These are phyloP conservation scores for Serendipita vermifera DNA, from an alignment of 768 basidiomycete genomes.

Conservation along the genomic window DNA sequence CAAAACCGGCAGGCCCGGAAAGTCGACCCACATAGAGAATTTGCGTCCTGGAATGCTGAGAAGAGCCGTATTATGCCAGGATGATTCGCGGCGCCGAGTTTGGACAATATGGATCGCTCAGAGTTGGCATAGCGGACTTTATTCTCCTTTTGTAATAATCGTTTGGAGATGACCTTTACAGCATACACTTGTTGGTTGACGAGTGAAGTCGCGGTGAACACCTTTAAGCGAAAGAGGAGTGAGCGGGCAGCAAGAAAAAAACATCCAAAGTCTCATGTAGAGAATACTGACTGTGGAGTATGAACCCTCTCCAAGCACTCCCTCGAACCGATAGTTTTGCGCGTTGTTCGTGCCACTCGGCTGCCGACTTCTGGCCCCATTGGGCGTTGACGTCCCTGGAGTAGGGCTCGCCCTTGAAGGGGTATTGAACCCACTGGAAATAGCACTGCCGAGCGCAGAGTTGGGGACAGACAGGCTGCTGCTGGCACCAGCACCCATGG, in stretches of 20 bases:
- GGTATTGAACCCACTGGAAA: neutral
- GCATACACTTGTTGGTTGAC: slow-evolving; percentile 54
- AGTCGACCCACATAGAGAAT: slow-evolving; percentile 58
- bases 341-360: neutral
- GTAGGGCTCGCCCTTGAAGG: neutral
- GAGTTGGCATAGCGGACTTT: slow-evolving; percentile 64
- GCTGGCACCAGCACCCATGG: neutral
- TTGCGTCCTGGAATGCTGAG: slow-evolving; percentile 76
- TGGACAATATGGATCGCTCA: slow-evolving; percentile 66
- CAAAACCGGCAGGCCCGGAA: neutral
- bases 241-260: slow-evolving; percentile 10
- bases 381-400: slow-evolving; percentile 2
- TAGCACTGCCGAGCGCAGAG: neutral
- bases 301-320: slow-evolving; percentile 67
- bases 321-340: slow-evolving; percentile 33
- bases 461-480: neutral
- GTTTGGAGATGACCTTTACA: slow-evolving; percentile 74
- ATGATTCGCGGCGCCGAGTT: slow-evolving; percentile 45
- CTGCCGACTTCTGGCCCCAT: neutral
- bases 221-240: slow-evolving; percentile 29
- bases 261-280: neutral
- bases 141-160: slow-evolving; percentile 63
- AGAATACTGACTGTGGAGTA: slow-evolving; percentile 58
- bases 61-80: slow-evolving; percentile 71
- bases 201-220: slow-evolving; percentile 40